A percentile compares a stretch with the other conserved stretches of the same genome.
phyloP scores from a whole-genome alignment of 2,329 filamentous ascomycete species.

The Phyllosticta capitalensis region DNA sequence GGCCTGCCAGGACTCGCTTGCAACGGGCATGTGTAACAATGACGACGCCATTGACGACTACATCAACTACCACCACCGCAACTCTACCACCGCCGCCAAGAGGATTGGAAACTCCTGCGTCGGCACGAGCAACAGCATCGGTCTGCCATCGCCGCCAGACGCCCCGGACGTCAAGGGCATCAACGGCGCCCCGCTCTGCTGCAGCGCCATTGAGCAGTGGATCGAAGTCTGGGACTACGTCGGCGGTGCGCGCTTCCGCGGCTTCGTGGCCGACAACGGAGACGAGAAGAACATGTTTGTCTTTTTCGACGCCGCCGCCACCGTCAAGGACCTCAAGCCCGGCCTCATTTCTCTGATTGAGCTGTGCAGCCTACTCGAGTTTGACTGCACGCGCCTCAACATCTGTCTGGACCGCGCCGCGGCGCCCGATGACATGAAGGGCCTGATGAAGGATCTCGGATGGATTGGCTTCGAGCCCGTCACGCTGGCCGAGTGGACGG shows the following conservation, averaged over 20 bases:
- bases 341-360: slow-evolving; percentile 87
- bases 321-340: slow-evolving; percentile 73
- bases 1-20: slow-evolving; percentile 70
- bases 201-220: slow-evolving; percentile 47
- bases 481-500: slow-evolving; percentile 68
- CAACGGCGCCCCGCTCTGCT: neutral
- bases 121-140: slow-evolving; percentile 14
- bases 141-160: slow-evolving; percentile 26
- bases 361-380: slow-evolving; percentile 61
- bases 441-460: slow-evolving; percentile 70
- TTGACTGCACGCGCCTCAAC: slow-evolving; percentile 68
- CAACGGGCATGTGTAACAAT: slow-evolving; percentile 58
- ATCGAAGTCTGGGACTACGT: slow-evolving; percentile 80
- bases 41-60: slow-evolving; percentile 19
- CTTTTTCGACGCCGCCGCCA: slow-evolving; percentile 70
- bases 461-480: slow-evolving; percentile 88
- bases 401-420: slow-evolving; percentile 64
- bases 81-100: slow-evolving; percentile 45
- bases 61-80: slow-evolving; percentile 18
- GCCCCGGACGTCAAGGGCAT: slow-evolving; percentile 15
- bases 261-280: slow-evolving; percentile 65
- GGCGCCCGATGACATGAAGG: slow-evolving; percentile 49
- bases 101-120: slow-evolving; percentile 46
- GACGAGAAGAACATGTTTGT: slow-evolving; percentile 70
- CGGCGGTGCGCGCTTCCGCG: slow-evolving; percentile 74